phyloP scores from a whole-genome alignment of 108 stramenopile species.

The Epithemia pelagica region DNA sequence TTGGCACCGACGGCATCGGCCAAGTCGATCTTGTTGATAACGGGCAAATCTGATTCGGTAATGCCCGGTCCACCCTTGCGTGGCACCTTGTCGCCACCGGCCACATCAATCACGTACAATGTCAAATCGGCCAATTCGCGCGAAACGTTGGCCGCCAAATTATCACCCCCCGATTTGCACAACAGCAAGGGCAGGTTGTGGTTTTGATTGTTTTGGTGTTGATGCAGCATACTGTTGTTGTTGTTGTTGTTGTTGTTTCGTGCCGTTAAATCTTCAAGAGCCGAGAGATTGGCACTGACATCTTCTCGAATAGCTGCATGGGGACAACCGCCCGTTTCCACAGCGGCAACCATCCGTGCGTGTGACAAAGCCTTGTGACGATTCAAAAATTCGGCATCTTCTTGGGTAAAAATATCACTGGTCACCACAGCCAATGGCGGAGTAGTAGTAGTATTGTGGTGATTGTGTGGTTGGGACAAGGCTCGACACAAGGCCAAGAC shows the following conservation, averaged over 20 bases:
- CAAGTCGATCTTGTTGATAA: conserved; percentile 97
- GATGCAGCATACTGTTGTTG: conserved; percentile 1
- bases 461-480: conserved; percentile 25
- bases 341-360: conserved; percentile 79
- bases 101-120: conserved; percentile 97
- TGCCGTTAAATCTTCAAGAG: conserved; percentile 88
- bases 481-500: conserved; percentile 56
- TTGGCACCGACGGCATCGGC: conserved; percentile 94
- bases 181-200: conserved; percentile 85
- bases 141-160: conserved; percentile 94
- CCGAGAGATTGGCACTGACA: conserved; percentile 89
- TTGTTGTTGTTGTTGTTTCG: no score
- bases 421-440: conserved; percentile 90
- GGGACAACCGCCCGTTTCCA: conserved; percentile 98
- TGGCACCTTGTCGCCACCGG: conserved; percentile 98
- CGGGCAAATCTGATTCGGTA: conserved; percentile 89
- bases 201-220: no score
- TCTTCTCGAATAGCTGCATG: conserved; percentile 96
- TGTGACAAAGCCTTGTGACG: conserved; percentile 62
- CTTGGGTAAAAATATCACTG: conserved; percentile 97
- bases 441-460: conserved; percentile 4
- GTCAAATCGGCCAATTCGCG: conserved; percentile 94
- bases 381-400: conserved; percentile 93
- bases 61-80: conserved; percentile 98
- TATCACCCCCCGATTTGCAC: conserved; percentile 96